Evolutionary conservation across 1,284 basidiomycete genomes (phyloP).

Genomic region (Bondarzewia mesenterica): DNA sequence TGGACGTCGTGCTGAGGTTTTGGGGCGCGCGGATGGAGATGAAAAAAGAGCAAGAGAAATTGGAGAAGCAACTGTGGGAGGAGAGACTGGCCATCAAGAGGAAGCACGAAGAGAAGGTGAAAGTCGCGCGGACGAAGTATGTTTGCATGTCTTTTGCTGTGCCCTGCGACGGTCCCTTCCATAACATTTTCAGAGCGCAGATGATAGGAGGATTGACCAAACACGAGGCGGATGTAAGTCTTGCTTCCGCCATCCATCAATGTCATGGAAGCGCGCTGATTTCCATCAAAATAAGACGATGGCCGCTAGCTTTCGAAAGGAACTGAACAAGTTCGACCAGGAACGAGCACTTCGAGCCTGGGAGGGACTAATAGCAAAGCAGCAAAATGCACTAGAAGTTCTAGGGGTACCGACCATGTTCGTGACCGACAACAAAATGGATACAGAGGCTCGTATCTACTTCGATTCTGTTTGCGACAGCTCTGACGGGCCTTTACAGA

Average conservation of each 20-base stretch:
- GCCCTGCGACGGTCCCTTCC: background rate
- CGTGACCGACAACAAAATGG: conserved; percentile 34
- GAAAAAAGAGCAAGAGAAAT: conserved; percentile 54
- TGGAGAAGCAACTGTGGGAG: conserved; percentile 58
- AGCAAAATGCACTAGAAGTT: conserved; percentile 53
- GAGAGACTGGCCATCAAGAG: conserved; percentile 51
- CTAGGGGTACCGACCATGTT: conserved; percentile 67
- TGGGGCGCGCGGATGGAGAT: conserved; percentile 27
- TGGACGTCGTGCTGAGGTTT: background rate
- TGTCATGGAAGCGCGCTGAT: background rate
- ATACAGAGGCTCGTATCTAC: conserved; percentile 44
- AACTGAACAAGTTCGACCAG: conserved; percentile 55
- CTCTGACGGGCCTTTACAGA: conserved; percentile 30
- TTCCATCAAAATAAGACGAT: conserved; percentile 37
- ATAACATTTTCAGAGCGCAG: conserved; percentile 40
- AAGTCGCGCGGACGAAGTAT: conserved; percentile 59
- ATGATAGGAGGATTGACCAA: conserved; percentile 61
- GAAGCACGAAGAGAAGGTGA: conserved; percentile 63
- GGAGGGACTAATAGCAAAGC: conserved; percentile 62
- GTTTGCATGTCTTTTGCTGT: background rate
- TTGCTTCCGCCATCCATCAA: background rate
- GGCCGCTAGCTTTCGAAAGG: conserved; percentile 50
- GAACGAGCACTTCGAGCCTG: conserved; percentile 62
- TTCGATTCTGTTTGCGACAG: too few relatives aligned
- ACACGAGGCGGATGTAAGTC: conserved; percentile 55